Percentiles rank a stretch among this genome's conserved stretches.
These are phyloP conservation scores for Mycena chlorophos DNA, from an alignment of 768 basidiomycete genomes.

Conservation along the genomic window DNA sequence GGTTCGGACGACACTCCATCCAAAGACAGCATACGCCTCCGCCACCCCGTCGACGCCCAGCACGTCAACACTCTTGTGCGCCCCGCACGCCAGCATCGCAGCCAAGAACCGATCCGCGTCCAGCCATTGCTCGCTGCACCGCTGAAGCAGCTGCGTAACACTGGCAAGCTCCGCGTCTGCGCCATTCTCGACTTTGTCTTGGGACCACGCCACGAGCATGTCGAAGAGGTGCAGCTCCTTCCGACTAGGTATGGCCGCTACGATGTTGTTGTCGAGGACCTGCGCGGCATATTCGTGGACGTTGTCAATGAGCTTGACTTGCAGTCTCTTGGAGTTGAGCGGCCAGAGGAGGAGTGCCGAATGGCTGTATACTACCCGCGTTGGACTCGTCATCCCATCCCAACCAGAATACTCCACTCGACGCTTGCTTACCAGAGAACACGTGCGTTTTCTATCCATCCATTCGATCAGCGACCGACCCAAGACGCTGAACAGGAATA, in stretches of 20 bases:
- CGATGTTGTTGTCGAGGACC: background rate
- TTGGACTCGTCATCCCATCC: background rate
- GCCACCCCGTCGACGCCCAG: background rate
- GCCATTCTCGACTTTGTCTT: background rate
- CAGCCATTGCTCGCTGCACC: slow-evolving; percentile 5
- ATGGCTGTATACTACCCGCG: background rate
- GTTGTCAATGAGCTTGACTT: background rate
- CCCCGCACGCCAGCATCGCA: slow-evolving; percentile 1
- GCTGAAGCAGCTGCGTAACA: background rate
- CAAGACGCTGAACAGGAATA: background rate
- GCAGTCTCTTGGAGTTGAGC: background rate
- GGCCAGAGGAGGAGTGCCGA: slow-evolving; percentile 8
- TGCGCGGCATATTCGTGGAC: background rate
- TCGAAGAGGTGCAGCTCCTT: slow-evolving; percentile 1
- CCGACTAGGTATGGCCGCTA: background rate
- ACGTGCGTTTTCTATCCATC: background rate
- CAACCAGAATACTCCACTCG: background rate
- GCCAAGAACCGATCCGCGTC: background rate
- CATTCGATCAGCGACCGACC: background rate
- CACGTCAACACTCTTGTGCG: background rate
- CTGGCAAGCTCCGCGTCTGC: background rate
- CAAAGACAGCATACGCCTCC: slow-evolving; percentile 1
- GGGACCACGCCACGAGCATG: background rate
- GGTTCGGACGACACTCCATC: background rate
- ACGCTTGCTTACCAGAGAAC: background rate